Base-by-base conservation (phyloP, 2,329 filamentous ascomycete species). In the Orbilia brochopaga region DNA sequence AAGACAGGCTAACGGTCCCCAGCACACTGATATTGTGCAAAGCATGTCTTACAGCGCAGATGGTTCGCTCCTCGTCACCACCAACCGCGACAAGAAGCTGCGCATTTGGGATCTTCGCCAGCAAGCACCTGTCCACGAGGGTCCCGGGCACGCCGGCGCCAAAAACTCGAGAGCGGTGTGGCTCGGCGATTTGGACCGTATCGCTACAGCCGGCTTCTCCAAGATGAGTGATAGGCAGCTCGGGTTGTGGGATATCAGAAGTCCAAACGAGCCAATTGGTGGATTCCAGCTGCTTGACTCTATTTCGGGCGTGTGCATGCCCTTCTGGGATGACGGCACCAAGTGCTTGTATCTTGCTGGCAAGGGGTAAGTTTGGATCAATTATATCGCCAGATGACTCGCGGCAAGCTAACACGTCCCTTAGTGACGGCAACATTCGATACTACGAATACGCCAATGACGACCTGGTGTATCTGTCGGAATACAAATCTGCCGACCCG, bases 381-480 rank as follows among this genome's bases (percentile, higher is more conserved):
- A 27, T 40, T 30, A 24, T 74, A n/a, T 75, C 78, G 74, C 78
- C 54, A n/a, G 19, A 65, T 76, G 37, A 76, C 75, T 21, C n/a
- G 74, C 44, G 76, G 58, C 24, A 27, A 23, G 30, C 66, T 70
- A 59, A 64, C 15, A 19, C 30, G n/a, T 21, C 3, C 8, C 10
- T 15, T 74, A 94, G 91, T 80, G 94, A 99, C 79, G 94, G 94
- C 78, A 99, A 99, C 81, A 99, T 99, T 78, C 92, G 94, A 74
- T 99, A 99, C 84, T 99, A 90, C 80, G 94, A 99, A 81, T 96
- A 95, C 78, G 90, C 95, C 79, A 96, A 97, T 81, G 93, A 97
- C 84, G 97, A 97, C 81, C 97, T 99, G 79, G 93, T 99, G 81
- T 96, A 90, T 81, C 83, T 99, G 61, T 95, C 92, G 74, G 93